A percentile compares a stretch with the other conserved stretches of the same genome.
phyloP scores from a whole-genome alignment of 2,329 filamentous ascomycete genomes.

The Thermothelomyces thermophilus region DNA sequence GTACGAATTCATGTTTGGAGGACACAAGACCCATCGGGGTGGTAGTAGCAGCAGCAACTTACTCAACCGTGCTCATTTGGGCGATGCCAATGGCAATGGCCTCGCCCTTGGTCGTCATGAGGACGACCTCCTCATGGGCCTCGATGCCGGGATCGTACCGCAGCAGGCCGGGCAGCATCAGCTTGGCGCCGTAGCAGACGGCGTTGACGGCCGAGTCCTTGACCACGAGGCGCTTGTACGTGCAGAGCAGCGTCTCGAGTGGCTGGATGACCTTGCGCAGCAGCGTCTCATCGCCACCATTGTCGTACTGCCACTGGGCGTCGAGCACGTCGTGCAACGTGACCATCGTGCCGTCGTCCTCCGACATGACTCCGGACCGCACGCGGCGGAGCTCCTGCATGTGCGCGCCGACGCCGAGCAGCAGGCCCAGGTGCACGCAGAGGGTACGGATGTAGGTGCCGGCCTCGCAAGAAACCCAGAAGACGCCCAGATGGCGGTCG shows the following conservation, averaged over 20 bases:
- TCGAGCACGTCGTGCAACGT: conserved; percentile 94
- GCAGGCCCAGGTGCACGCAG: conserved; percentile 80
- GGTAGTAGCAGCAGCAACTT: conserved; percentile 9
- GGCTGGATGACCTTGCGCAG: conserved; percentile 86
- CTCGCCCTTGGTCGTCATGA: conserved; percentile 99
- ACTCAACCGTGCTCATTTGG: conserved; percentile 94
- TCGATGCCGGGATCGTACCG: conserved; percentile 90
- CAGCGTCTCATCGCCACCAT: conserved; percentile 89
- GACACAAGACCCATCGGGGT: too few species aligned
- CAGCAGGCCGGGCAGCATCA: conserved; percentile 95
- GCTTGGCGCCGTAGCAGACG: conserved; percentile 96
- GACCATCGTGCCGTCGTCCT: conserved; percentile 32
- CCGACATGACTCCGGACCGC: conserved; percentile 25
- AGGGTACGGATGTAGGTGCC: conserved; percentile 98
- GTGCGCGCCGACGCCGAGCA: conserved; percentile 69
- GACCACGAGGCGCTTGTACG: conserved; percentile 95
- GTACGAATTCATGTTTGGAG: not conserved
- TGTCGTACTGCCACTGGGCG: conserved; percentile 93
- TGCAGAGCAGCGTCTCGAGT: conserved; percentile 82
- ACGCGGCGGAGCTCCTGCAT: conserved; percentile 28
- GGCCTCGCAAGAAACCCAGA: conserved; percentile 98
- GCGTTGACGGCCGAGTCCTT: conserved; percentile 97
- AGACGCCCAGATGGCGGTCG: conserved; percentile 91
- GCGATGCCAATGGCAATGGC: conserved; percentile 94
- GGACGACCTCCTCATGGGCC: conserved; percentile 89